A percentile compares a stretch with the other conserved stretches of the same genome.
These are phyloP conservation scores for Coffea eugenioides DNA, from an alignment of 257 asterid genomes.

Conservation along the genomic window DNA sequence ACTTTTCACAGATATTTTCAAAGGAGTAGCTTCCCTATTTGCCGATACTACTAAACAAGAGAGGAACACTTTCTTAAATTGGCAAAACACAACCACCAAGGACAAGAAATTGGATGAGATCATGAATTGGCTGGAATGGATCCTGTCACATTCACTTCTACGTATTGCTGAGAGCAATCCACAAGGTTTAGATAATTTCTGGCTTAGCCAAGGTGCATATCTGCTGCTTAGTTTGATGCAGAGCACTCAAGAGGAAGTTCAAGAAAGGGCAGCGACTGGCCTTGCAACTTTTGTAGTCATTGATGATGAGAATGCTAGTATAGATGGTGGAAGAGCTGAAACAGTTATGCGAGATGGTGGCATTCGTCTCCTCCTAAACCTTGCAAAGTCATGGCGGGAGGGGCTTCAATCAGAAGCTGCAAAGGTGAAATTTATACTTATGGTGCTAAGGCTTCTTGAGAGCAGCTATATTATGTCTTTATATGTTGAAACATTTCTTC, in stretches of 20 bases:
- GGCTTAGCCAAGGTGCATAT: conserved; percentile 77
- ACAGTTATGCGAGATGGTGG: conserved; percentile 70
- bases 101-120: conserved; percentile 47
- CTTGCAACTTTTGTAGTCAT: conserved; percentile 74
- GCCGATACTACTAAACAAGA: conserved; percentile 44
- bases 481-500: neutral
- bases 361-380: conserved; percentile 60
- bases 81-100: conserved; percentile 41
- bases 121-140: conserved; percentile 79
- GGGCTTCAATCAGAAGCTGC: conserved; percentile 88
- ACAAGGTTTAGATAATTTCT: conserved; percentile 66
- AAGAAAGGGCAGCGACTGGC: conserved; percentile 87
- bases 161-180: conserved; percentile 78
- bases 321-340: conserved; percentile 76
- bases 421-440: conserved; percentile 43
- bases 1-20: conserved; percentile 53
- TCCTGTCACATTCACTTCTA: conserved; percentile 66
- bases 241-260: conserved; percentile 77
- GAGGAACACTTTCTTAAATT: conserved; percentile 47
- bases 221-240: conserved; percentile 68
- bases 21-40: conserved; percentile 54
- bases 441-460: conserved; percentile 8
- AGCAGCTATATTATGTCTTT: neutral
- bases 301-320: conserved; percentile 77
- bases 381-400: conserved; percentile 76